A percentile compares a stretch with the other conserved stretches of the same genome.
Evolutionary conservation across 768 basidiomycete genomes (phyloP).

Genomic region (Hericium rajendrae): DNA sequence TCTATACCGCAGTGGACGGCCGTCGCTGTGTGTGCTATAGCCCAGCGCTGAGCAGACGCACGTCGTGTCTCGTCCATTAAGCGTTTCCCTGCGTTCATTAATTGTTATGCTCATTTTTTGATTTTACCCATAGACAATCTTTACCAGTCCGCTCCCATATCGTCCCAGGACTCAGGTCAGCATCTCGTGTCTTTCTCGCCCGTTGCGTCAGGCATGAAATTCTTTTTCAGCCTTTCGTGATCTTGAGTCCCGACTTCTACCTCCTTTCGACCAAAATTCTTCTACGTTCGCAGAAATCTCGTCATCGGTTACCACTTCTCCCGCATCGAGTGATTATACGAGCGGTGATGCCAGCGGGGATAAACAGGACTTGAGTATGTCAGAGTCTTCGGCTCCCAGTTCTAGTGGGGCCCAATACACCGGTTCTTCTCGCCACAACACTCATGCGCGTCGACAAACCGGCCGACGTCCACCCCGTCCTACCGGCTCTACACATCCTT

Average conservation of each 20-base stretch:
- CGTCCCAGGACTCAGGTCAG: constrained; percentile 4
- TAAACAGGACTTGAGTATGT: constrained; percentile 1
- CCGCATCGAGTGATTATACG: constrained; percentile 1
- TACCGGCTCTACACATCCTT: neutral
- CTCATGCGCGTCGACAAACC: neutral
- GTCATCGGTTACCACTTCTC: neutral
- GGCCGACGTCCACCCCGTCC: constrained; percentile 2
- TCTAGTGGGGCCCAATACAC: neutral
- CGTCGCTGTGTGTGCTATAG: neutral
- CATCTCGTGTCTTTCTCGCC: neutral
- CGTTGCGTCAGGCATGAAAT: neutral
- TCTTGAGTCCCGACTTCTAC: neutral
- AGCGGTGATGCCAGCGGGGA: neutral
- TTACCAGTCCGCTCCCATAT: neutral
- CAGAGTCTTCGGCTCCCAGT: neutral
- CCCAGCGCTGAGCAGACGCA: constrained; percentile 2
- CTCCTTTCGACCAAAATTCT: neutral
- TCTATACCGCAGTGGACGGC: neutral
- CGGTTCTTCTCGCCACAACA: neutral
- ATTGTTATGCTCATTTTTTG: constrained; percentile 1
- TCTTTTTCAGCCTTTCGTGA: neutral
- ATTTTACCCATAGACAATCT: constrained; percentile 1
- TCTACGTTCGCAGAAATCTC: constrained; percentile 10
- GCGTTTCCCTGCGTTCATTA: neutral
- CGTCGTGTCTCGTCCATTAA: constrained; percentile 2